A percentile compares a stretch with the other conserved stretches of the same genome.
phyloP scores from a whole-genome alignment of 1,284 basidiomycete genomes.

The Flammula alnicola region DNA sequence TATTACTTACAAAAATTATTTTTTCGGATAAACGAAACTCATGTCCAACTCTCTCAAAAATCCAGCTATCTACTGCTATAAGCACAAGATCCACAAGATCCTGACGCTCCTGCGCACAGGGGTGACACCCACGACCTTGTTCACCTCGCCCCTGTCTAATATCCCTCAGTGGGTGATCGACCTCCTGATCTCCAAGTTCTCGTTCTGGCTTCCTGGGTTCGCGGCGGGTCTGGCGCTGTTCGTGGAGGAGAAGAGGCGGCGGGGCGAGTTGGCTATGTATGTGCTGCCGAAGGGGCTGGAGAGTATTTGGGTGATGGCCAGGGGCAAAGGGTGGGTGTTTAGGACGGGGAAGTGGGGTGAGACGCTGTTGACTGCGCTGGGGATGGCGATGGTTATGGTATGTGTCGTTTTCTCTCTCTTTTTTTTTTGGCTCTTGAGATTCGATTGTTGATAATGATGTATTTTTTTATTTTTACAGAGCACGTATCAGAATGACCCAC shows the following conservation, averaged over 20 bases:
- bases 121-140: slow-evolving; percentile 23
- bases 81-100: slow-evolving; percentile 60
- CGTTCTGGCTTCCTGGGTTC: slow-evolving; percentile 82
- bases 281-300: slow-evolving; percentile 92
- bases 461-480: slow-evolving; percentile 31
- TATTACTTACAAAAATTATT: no score
- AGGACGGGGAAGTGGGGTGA: slow-evolving; percentile 74
- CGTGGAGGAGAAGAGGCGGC: slow-evolving; percentile 83
- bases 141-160: slow-evolving; percentile 35
- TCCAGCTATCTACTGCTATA: slow-evolving; percentile 76
- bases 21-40: no score
- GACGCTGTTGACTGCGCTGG: slow-evolving; percentile 39
- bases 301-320: slow-evolving; percentile 82
- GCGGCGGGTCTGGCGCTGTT: slow-evolving; percentile 81
- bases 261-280: slow-evolving; percentile 92
- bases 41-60: slow-evolving; percentile 5
- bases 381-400: slow-evolving; percentile 49
- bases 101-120: slow-evolving; percentile 44
- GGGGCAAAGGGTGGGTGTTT: slow-evolving; percentile 81
- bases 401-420: slow-evolving; percentile 30
- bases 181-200: slow-evolving; percentile 66
- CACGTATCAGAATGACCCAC: slow-evolving; percentile 79
- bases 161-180: slow-evolving; percentile 56
- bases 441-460: no score
- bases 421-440: slow-evolving; percentile 44